Evolutionary conservation across 805 yeast species (phyloP).

Genomic region (Barnettozyma sp.): DNA sequence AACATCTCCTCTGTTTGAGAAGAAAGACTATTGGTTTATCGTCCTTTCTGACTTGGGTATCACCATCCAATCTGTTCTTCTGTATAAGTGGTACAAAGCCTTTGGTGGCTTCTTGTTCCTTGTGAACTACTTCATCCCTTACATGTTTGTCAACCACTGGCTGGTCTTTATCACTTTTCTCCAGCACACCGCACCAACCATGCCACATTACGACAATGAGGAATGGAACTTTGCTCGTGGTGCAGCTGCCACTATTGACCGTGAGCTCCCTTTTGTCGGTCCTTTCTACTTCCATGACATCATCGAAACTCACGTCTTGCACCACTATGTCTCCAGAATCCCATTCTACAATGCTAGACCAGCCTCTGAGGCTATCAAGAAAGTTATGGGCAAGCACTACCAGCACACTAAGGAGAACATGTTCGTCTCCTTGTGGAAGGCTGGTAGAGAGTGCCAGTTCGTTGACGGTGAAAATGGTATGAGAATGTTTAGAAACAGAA

Average conservation of each 20-base stretch:
- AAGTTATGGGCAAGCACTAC: slow-evolving; percentile 82
- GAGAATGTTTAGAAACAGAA: slow-evolving; percentile 67
- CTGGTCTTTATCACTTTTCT: slow-evolving; percentile 77
- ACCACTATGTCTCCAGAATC: slow-evolving; percentile 76
- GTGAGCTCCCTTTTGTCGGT: slow-evolving; percentile 79
- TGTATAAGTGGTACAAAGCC: slow-evolving; percentile 52
- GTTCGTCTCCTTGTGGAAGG: slow-evolving; percentile 60
- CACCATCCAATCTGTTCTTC: slow-evolving; percentile 40
- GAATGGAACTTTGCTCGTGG: slow-evolving; percentile 88
- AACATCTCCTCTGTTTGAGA: slow-evolving; percentile 64
- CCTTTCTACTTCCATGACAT: slow-evolving; percentile 77
- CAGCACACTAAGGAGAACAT: slow-evolving; percentile 60
- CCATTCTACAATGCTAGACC: slow-evolving; percentile 85
- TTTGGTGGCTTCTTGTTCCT: slow-evolving; percentile 59
- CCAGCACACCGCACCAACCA: slow-evolving; percentile 72
- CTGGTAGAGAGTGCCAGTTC: slow-evolving; percentile 60
- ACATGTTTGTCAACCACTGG: slow-evolving; percentile 83
- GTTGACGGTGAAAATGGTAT: slow-evolving; percentile 70
- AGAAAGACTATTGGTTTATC: slow-evolving; percentile 64
- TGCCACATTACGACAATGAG: slow-evolving; percentile 71
- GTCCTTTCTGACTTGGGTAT: slow-evolving; percentile 71
- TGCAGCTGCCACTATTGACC: slow-evolving; percentile 83
- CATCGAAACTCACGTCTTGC: slow-evolving; percentile 85
- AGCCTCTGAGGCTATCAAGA: slow-evolving; percentile 70
- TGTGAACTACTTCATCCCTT: slow-evolving; percentile 72